phyloP scores from a whole-genome alignment of 129 eudicot genomes.

The Artemisia tridentata region DNA sequence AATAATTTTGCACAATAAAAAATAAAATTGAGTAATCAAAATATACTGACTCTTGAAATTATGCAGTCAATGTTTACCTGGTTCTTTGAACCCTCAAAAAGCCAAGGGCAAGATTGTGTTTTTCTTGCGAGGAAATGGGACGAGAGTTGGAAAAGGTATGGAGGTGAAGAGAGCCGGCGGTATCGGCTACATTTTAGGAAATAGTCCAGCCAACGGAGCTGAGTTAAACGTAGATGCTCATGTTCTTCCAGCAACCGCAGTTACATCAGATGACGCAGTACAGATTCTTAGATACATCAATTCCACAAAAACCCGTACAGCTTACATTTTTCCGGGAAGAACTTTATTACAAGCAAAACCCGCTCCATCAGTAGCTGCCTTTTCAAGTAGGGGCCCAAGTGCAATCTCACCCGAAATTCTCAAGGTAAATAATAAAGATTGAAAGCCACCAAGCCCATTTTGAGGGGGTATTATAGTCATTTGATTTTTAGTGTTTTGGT shows the following conservation, averaged over 20 bases:
- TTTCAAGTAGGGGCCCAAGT: conserved; percentile 84
- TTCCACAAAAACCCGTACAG: conserved; percentile 47
- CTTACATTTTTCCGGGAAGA: conserved; percentile 45
- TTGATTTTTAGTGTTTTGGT: too few relatives aligned
- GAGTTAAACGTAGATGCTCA: conserved; percentile 70
- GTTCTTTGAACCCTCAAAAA: conserved; percentile 60
- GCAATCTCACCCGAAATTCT: conserved; percentile 57
- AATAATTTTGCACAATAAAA: neutral
- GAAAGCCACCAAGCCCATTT: too few relatives aligned
- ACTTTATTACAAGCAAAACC: conserved; percentile 50
- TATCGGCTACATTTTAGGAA: conserved; percentile 71
- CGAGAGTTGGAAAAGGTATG: conserved; percentile 75
- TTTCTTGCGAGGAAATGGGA: conserved; percentile 83
- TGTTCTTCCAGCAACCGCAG: conserved; percentile 86
- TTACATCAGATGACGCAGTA: conserved; percentile 43
- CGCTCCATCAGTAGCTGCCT: conserved; percentile 84
- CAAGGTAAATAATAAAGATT: too few relatives aligned
- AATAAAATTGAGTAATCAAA: neutral
- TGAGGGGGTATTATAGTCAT: too few relatives aligned
- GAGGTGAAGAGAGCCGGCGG: conserved; percentile 94
- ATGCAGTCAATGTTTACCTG: conserved; percentile 88
- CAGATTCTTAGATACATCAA: conserved; percentile 58
- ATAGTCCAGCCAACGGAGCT: conserved; percentile 59
- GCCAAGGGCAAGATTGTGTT: conserved; percentile 79
- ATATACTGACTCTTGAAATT: conserved; percentile 14